These are phyloP conservation scores for Fusarium caatingaense DNA, from an alignment of 2,329 filamentous ascomycete genomes.

Conservation along the genomic window DNA sequence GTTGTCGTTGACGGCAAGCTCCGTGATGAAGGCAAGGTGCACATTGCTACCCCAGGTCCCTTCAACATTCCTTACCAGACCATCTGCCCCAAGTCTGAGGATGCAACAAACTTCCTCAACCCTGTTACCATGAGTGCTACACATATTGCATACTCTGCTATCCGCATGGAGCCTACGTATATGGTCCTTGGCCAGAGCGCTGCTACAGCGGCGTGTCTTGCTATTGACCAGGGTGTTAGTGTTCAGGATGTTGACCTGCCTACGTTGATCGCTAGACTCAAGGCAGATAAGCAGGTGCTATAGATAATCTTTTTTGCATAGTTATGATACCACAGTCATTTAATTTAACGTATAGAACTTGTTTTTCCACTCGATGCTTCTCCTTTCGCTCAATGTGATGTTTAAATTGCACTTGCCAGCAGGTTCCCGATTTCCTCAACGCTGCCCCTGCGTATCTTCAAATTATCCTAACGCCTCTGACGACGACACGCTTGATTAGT, in stretches of 20 bases:
- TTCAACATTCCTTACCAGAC: constrained; percentile 29
- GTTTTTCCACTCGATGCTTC: not conserved
- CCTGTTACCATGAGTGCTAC: constrained; percentile 33
- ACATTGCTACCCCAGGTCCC: constrained; percentile 19
- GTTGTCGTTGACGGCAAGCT: constrained; percentile 22
- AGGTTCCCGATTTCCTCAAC: not conserved
- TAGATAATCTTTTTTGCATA: constrained; percentile 4
- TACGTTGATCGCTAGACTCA: constrained; percentile 24
- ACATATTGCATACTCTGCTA: constrained; percentile 30
- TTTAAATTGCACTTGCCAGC: not conserved
- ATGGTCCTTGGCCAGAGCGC: constrained; percentile 37
- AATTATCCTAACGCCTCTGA: constrained; percentile 1
- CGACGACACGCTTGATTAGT: not conserved
- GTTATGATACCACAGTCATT: constrained; percentile 20
- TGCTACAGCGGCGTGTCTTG: constrained; percentile 31
- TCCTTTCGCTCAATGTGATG: not conserved
- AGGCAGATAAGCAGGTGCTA: constrained; percentile 31
- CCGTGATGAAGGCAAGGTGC: constrained; percentile 32
- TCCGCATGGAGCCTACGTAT: constrained; percentile 37
- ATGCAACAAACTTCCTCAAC: constrained; percentile 33
- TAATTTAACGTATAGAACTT: not conserved
- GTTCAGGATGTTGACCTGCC: constrained; percentile 27
- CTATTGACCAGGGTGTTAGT: constrained; percentile 31
- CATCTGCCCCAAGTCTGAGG: constrained; percentile 17
- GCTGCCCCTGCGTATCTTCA: not conserved